Evolutionary conservation across 106 monocot species (phyloP), one percentile per base, ranked within the genome.

Genomic region (Chionographis japonica): DNA sequence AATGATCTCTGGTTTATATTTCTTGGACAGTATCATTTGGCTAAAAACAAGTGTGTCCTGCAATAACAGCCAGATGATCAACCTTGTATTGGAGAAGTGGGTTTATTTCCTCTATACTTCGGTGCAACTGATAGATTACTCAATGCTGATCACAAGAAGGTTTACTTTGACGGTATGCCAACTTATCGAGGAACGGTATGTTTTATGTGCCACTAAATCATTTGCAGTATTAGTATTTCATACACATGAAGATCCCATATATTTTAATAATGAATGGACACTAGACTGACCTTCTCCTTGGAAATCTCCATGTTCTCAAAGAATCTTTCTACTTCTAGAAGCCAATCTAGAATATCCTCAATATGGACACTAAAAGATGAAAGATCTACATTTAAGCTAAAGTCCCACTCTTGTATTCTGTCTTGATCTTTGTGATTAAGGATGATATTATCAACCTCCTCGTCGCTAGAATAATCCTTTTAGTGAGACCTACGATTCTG

Each of bases 101-200:
- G 86, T 59, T 70, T 95, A 64, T 85, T 86, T 82, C 86, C 95
- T 70, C 4, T 69, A 38, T 81, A 78, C 54, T 70, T 95, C 81
- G 91, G 95, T 50, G 84, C 88, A 63, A 92, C 83, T 37, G 69
- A 80, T 63, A 80, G 77, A 27, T 64, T 95, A 15, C 84, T 95
- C 14, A 95, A 95, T 78, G 91, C 84, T 66, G 86, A 92, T 62
- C 86, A 95, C 54, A 64, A 89, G 27, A 89, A 86, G 75, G 77
- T 95, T 69, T 95, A 95, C 77, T 92, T 86, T 70, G 88, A 89
- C 65, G 85, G 84, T 19, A 95, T 95, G 95, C 95, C 88, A 38
- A 73, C 60, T 68, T 95, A 84, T 61, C 86, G 54, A 74, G 86
- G 88, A 84, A 78, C 73, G 88, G 95, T 95, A 81, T 37, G 79